These are phyloP conservation scores for Truncatella angustata DNA, from an alignment of 2,329 filamentous ascomycete genomes.

Conservation along the genomic window DNA sequence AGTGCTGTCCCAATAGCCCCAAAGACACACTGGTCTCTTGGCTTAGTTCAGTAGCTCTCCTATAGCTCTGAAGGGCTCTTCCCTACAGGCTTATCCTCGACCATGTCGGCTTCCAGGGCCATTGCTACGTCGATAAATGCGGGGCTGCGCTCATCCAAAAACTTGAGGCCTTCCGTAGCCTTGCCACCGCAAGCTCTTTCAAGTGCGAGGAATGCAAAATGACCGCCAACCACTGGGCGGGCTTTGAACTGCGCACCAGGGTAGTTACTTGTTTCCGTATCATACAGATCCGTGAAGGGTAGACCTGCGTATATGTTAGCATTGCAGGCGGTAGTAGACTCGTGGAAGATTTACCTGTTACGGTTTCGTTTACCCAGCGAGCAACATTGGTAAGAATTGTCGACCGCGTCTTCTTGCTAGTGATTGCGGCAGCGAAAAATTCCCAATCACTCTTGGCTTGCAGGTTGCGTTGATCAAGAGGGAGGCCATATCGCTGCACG, in stretches of 20 bases:
- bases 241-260: conserved; percentile 76
- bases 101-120: conserved; percentile 25
- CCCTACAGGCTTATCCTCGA: conserved; percentile 15
- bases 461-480: conserved; percentile 76
- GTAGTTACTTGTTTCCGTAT: conserved; percentile 75
- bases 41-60: too few species aligned
- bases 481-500: conserved; percentile 77
- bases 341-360: conserved; percentile 46
- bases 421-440: conserved; percentile 81
- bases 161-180: conserved; percentile 56
- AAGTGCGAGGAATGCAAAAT: conserved; percentile 82
- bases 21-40: too few species aligned
- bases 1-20: too few species aligned
- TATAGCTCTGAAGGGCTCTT: conserved; percentile 25
- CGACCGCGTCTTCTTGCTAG: conserved; percentile 63
- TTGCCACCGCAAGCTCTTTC: conserved; percentile 74
- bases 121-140: conserved; percentile 32
- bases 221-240: conserved; percentile 78
- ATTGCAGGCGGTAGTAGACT: neutral
- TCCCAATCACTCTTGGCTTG: conserved; percentile 93
- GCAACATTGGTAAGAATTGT: conserved; percentile 75
- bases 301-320: conserved; percentile 49
- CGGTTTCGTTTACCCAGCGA: conserved; percentile 80
- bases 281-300: conserved; percentile 79
- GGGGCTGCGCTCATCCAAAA: conserved; percentile 39